These are phyloP conservation scores for Teratosphaeria destructans DNA, from an alignment of 2,329 filamentous ascomycete genomes.

Conservation along the genomic window DNA sequence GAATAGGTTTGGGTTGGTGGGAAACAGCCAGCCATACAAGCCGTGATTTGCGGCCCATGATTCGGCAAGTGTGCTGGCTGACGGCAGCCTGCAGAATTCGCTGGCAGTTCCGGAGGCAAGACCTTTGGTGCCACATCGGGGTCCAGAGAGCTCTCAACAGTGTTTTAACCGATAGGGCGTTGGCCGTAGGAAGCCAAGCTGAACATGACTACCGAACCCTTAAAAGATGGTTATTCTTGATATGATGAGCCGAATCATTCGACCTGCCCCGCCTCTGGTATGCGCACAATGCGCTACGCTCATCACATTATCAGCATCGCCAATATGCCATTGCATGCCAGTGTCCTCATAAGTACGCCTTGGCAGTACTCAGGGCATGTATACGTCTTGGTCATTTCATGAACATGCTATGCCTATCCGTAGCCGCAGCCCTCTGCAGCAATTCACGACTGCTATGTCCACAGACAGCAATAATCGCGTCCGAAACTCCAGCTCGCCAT, in stretches of 20 bases:
- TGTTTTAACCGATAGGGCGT: neutral
- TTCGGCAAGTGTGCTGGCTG: neutral
- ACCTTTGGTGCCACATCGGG: neutral
- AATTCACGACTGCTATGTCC: neutral
- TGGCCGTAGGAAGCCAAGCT: neutral
- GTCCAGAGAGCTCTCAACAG: neutral
- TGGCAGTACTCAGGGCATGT: neutral
- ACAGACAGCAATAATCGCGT: neutral
- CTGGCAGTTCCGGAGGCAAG: neutral
- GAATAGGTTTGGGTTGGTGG: neutral
- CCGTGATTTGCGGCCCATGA: neutral
- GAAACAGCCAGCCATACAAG: neutral
- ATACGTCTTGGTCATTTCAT: neutral
- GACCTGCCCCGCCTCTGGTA: too few species aligned
- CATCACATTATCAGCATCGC: neutral
- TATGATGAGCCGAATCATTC: too few species aligned
- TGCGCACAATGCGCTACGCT: too few species aligned
- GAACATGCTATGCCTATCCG: neutral
- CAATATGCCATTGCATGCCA: neutral
- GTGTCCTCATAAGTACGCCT: neutral
- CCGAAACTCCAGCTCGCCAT: neutral
- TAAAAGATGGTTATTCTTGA: too few species aligned
- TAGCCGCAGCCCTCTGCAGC: neutral
- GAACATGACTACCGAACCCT: neutral
- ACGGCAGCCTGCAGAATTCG: neutral